Evolutionary conservation across 768 basidiomycete genomes (phyloP), one percentile per base, ranked within the genome.

Genomic region (Serendipita vermifera): DNA sequence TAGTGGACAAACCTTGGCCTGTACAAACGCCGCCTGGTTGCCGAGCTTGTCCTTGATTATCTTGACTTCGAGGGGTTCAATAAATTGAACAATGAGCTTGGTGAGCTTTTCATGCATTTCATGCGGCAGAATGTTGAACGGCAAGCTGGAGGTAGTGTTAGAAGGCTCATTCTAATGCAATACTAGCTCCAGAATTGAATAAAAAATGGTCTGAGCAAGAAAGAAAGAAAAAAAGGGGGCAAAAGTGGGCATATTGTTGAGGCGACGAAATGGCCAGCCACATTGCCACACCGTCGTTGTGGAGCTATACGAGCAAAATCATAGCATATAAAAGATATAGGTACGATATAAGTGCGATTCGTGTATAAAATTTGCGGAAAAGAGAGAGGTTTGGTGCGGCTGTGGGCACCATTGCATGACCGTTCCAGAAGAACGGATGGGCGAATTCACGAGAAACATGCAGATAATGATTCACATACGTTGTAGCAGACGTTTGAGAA

Each of bases 11-110:
- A 87, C 87, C 73, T 86, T 77, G 74, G 86, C 88, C 68, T 89
- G 87, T 22, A 87, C 81, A 66, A 90, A 90, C 57, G 87, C 87
- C 57, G 76, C 77, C 66, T 87, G 84, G 9, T 26, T 20, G 31
- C 58, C 58, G 56, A 81, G 81, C 38, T 87, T 77, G 54, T 87
- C 80, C 57, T 78, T 78, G 66, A 88, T 75, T 48, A 76, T 77
- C 66, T 79, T 82, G 61, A 87, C 71, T 59, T 81, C 77, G 0
- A 77, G 72, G 64, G 84, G 76, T 55, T 77, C 75, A 5, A 81
- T 80, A 55, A 89, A 74, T 66, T 86, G 85, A 33, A 80, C 75
- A 53, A 90, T 75, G 64, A 81, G 70, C 53, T 70, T 70, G 17
- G 75, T 71, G 38, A 90, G 72, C 63, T 87, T 82, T 43, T 65